Evolutionary conservation across 768 basidiomycete species (phyloP).

Genomic region (Tricholomella constricta): DNA sequence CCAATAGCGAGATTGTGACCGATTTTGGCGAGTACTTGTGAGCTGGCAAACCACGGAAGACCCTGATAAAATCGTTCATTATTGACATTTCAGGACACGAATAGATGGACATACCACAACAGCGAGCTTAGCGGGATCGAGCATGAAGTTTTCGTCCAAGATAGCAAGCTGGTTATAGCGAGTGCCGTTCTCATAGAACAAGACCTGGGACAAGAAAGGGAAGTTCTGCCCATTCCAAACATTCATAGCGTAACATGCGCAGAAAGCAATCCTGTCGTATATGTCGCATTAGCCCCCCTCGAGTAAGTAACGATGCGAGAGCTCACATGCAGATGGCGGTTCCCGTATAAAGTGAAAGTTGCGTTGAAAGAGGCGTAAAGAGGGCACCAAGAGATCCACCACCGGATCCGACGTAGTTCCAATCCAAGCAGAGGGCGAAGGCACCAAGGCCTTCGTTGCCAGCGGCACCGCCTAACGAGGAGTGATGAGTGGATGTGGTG

Average conservation of each 20-base stretch:
- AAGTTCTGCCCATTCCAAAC: conserved; percentile 60
- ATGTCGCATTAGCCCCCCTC: neutral
- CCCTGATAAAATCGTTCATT: conserved; percentile 27
- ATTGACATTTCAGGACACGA: conserved; percentile 18
- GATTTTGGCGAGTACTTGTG: conserved; percentile 44
- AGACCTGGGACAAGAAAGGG: conserved; percentile 56
- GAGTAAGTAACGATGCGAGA: neutral
- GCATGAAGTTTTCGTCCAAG: conserved; percentile 48
- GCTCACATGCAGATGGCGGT: conserved; percentile 53
- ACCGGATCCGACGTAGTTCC: conserved; percentile 56
- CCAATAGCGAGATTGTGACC: conserved; percentile 41
- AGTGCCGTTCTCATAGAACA: conserved; percentile 51
- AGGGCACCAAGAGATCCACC: conserved; percentile 46
- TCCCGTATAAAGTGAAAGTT: conserved; percentile 51
- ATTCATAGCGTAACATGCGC: conserved; percentile 47
- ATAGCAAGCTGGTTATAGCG: conserved; percentile 54
- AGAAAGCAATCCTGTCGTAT: conserved; percentile 43
- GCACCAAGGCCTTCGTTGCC: conserved; percentile 66
- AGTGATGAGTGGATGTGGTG: neutral
- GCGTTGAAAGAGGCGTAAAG: conserved; percentile 56
- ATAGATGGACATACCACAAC: conserved; percentile 36
- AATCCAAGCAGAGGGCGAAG: conserved; percentile 61
- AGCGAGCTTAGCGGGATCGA: conserved; percentile 51
- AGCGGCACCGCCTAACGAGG: conserved; percentile 45
- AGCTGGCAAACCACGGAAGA: conserved; percentile 48